Percentiles rank a stretch among this genome's conserved stretches.
Conservation (phyloP, 1,284 basidiomycete species). For the Puccinia coronata region DNA sequence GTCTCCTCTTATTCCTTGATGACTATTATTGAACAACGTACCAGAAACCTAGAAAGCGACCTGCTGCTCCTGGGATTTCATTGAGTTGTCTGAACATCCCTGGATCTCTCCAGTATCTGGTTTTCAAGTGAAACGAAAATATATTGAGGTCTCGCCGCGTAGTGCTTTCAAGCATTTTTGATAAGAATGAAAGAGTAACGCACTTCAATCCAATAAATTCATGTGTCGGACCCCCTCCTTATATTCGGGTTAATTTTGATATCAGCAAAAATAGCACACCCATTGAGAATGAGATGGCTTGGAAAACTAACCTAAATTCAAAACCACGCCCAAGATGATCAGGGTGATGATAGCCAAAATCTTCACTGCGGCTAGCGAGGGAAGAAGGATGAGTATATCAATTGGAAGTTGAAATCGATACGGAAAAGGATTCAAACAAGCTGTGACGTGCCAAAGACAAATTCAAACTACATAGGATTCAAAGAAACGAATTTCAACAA, state of each 20-base stretch:
- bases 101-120: constrained; percentile 72
- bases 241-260: constrained; percentile 60
- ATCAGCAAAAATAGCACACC: background rate
- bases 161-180: no score
- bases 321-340: constrained; percentile 68
- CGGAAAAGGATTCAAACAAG: constrained; percentile 57
- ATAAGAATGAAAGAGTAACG: no score
- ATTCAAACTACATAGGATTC: constrained; percentile 16
- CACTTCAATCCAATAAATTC: constrained; percentile 60
- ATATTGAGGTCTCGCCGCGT: constrained; percentile 55
- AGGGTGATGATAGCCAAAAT: constrained; percentile 34
- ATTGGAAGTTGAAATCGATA: background rate
- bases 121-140: constrained; percentile 54
- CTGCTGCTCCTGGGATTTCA: constrained; percentile 57
- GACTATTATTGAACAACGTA: background rate
- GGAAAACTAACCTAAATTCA: constrained; percentile 72
- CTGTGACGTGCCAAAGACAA: constrained; percentile 49
- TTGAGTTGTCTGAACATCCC: constrained; percentile 63
- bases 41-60: constrained; percentile 60
- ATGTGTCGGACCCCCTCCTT: constrained; percentile 72
- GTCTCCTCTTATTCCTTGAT: no score
- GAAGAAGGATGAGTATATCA: background rate
- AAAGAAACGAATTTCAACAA: constrained; percentile 40
- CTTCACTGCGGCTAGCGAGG: constrained; percentile 36
- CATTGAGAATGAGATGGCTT: constrained; percentile 51